Conservation (phyloP, 257 asterid genomes). For the Solanum etuberosum region DNA sequence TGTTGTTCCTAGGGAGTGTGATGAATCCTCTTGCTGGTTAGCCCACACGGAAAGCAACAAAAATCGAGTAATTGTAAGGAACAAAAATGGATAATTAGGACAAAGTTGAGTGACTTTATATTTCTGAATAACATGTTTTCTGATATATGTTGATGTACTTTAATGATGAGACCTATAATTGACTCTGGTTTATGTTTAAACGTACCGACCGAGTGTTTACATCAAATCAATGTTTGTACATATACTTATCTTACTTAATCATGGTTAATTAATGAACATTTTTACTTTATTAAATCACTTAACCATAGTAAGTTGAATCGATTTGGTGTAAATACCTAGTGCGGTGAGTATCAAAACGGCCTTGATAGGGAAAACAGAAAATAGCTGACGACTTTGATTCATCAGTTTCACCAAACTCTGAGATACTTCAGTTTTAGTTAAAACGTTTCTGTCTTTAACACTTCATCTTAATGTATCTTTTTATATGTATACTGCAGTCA, state of each 20-base stretch:
- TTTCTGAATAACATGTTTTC: not conserved
- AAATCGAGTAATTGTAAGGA: not conserved
- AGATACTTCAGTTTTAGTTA: not conserved
- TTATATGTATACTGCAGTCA: not conserved
- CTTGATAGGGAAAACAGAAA: not conserved
- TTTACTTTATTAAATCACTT: not conserved
- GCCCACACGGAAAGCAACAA: not conserved
- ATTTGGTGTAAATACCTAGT: not conserved
- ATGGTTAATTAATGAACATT: not conserved
- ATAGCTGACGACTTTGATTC: not conserved
- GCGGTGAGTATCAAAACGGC: not conserved
- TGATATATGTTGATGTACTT: not conserved
- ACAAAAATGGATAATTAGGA: not conserved
- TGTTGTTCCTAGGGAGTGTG: conserved; percentile 19
- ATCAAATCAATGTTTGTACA: not conserved
- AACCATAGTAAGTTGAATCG: not conserved
- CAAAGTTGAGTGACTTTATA: not conserved
- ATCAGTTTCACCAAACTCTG: not conserved
- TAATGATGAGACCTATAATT: not conserved
- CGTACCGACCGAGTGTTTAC: not conserved
- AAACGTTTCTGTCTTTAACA: not conserved
- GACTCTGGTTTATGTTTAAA: not conserved
- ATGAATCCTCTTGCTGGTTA: conserved; percentile 10
- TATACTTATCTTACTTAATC: not conserved
- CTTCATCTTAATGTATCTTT: not conserved